Base-by-base conservation (phyloP, 2,329 filamentous ascomycete species). In the Claviceps pazoutovae region DNA sequence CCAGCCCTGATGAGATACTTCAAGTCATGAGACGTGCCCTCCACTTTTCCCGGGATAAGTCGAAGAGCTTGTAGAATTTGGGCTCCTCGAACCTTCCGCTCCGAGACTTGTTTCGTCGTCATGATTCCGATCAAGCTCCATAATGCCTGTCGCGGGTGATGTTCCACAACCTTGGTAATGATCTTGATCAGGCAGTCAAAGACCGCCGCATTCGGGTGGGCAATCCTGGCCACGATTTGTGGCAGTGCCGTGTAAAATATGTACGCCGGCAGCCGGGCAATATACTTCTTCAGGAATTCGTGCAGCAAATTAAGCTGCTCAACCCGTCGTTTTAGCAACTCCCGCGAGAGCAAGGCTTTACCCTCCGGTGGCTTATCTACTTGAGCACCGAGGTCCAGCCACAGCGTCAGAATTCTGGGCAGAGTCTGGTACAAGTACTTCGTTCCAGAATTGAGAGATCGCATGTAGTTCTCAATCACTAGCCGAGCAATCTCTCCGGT, bases 371-470 rank as follows among this genome's bases (percentile, higher is more conserved):
- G 68, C 58, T 82, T 79, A 61, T 86, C 79, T 38, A 88, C 74
- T 54, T 86, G 81, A 39, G 85, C 83, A 5, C 88, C 91, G 55
- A 98, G 78, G 60, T 96, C 91, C 39, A 98, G 74, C 91, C 94
- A 99, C 2, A 98, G 74, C 0, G 93, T 98, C 42, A 99, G 70
- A 46, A 96, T 76, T 55, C 94, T 86, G 0, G 93, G 94, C 37
- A 98, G 73, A 0, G 90, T 96, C 66, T 97, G 90, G 61, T 95
- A 95, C 44, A 96, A 80, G 66, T 97, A 96, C 68, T 97, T 98
- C 46, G 88, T 93, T 36, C 93, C 93, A 58, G 84, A 91, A 30
- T 83, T 82, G 45, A 96, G 76, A 2, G 90, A 94, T 30, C 91
- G 81, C 45, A 95, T 74, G 61, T 95, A 96, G 63, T 95, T 96